These are phyloP conservation scores for Xylariales sp. DNA, from an alignment of 2,329 filamentous ascomycete genomes.

Conservation along the genomic window DNA sequence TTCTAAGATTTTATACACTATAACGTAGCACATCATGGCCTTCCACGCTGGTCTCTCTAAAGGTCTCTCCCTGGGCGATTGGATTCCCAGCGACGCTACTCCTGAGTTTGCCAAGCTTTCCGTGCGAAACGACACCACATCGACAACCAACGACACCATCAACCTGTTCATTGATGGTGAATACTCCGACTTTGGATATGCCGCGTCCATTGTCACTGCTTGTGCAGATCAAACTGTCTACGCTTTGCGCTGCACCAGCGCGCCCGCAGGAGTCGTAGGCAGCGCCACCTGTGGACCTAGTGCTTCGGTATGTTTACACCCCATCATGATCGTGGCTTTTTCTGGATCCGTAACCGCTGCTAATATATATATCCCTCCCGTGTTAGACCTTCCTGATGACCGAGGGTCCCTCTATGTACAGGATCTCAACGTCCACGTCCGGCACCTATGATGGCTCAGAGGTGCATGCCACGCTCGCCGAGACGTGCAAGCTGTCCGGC, in stretches of 20 bases:
- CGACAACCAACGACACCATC: background rate
- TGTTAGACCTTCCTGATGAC: background rate
- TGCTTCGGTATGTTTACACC: too few relatives aligned
- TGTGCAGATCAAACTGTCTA: conserved; percentile 1
- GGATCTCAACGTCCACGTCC: background rate
- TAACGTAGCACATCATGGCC: too few relatives aligned
- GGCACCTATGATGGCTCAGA: too few relatives aligned
- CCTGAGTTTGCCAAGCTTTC: too few relatives aligned
- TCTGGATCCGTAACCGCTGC: too few relatives aligned
- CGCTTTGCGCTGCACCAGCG: background rate
- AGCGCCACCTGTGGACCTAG: background rate
- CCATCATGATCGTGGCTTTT: too few relatives aligned
- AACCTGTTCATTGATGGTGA: background rate
- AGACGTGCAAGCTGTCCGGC: background rate
- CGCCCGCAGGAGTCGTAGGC: background rate
- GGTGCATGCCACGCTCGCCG: background rate
- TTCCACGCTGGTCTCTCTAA: too few relatives aligned
- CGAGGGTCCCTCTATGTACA: background rate
- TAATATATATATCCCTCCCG: too few relatives aligned
- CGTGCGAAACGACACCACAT: background rate
- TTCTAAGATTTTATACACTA: too few relatives aligned
- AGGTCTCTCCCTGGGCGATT: too few relatives aligned
- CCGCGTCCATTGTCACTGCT: background rate
- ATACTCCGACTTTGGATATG: background rate
- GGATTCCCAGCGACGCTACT: too few relatives aligned